Percentiles rank a stretch among this genome's conserved stretches.
These are phyloP conservation scores for Candida insectalens DNA, from an alignment of 805 yeast species.

Conservation along the genomic window DNA sequence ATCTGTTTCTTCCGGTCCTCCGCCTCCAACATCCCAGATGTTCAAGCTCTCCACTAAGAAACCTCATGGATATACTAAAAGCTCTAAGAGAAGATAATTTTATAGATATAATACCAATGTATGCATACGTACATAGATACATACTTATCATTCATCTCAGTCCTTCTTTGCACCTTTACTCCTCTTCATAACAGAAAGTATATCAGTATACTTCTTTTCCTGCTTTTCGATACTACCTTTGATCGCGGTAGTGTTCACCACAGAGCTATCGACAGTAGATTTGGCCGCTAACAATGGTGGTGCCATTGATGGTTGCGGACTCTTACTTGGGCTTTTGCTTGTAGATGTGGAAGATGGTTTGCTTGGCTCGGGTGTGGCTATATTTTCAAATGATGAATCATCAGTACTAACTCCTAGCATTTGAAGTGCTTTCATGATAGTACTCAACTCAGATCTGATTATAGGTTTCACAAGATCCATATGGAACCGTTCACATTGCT, in stretches of 20 bases:
- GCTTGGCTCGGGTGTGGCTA: neutral
- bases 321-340: constrained; percentile 2
- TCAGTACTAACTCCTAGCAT: constrained; percentile 15
- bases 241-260: neutral
- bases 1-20: too few species aligned
- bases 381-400: too few species aligned
- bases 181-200: constrained; percentile 9
- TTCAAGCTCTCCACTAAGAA: constrained; percentile 14
- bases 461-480: constrained; percentile 10
- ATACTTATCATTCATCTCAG: constrained; percentile 5
- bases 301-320: constrained; percentile 3
- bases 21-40: constrained; percentile 4
- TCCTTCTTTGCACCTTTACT: constrained; percentile 23
- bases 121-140: too few species aligned
- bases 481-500: constrained; percentile 7
- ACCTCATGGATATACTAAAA: neutral
- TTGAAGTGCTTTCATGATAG: constrained; percentile 15
- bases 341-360: too few species aligned
- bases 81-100: neutral
- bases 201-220: constrained; percentile 4
- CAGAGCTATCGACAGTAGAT: neutral
- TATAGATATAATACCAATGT: too few species aligned
- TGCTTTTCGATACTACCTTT: constrained; percentile 1
- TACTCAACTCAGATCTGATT: constrained; percentile 15
- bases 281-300: constrained; percentile 4